Evolutionary conservation across 2,329 filamentous ascomycete species (phyloP).

Genomic region (Aspergillus brasiliensis): DNA sequence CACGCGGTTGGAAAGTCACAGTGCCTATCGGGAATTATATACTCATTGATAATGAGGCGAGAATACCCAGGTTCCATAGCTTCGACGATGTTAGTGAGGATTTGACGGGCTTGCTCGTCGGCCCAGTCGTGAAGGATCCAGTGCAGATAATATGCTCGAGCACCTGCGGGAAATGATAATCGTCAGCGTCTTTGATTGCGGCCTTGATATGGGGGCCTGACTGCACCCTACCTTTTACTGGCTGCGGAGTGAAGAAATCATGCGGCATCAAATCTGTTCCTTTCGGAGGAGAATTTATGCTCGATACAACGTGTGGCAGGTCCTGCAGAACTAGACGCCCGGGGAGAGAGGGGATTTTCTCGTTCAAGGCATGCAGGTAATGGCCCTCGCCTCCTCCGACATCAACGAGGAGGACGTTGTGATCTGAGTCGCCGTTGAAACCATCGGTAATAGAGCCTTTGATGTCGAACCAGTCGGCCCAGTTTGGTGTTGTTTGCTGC

Average conservation of each 20-base stretch:
- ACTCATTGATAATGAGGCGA: constrained; percentile 30
- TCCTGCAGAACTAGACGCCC: constrained; percentile 26
- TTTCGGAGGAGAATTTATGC: constrained; percentile 2
- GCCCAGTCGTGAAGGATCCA: constrained; percentile 28
- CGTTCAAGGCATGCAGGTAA: constrained; percentile 20
- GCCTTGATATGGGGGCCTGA: too few species aligned
- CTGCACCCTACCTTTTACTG: constrained; percentile 17
- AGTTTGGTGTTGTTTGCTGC: constrained; percentile 13
- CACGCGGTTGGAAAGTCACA: constrained; percentile 14
- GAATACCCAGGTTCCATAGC: constrained; percentile 29
- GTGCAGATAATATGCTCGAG: constrained; percentile 27
- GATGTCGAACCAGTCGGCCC: constrained; percentile 19
- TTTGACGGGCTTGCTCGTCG: constrained; percentile 19
- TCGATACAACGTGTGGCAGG: constrained; percentile 17
- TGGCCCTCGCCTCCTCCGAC: constrained; percentile 28
- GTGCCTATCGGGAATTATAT: constrained; percentile 24
- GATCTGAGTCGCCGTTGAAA: constrained; percentile 5
- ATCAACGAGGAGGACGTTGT: constrained; percentile 27
- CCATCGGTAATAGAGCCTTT: constrained; percentile 9
- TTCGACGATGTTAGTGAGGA: constrained; percentile 18
- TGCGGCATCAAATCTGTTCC: constrained; percentile 16
- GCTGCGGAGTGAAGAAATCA: constrained; percentile 28
- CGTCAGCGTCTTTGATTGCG: neutral
- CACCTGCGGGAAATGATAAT: constrained; percentile 6
- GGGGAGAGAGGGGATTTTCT: constrained; percentile 11